A percentile compares a stretch with the other conserved stretches of the same genome.
These are phyloP conservation scores for California macrophylla DNA, from an alignment of 441 rosid species.

Conservation along the genomic window DNA sequence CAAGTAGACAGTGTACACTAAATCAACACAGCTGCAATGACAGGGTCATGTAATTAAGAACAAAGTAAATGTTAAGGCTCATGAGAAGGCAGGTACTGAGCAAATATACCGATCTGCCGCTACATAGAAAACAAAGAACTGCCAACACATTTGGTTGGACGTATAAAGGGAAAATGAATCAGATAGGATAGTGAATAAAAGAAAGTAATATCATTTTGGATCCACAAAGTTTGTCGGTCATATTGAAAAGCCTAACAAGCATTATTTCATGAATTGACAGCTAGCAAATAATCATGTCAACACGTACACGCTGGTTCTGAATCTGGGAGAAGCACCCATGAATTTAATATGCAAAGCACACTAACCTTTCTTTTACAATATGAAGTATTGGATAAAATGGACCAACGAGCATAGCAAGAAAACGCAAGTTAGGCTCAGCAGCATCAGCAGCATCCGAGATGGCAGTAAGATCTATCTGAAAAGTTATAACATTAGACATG, in stretches of 20 bases:
- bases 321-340: neutral
- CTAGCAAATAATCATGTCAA: neutral
- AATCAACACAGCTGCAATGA: neutral
- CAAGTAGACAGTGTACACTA: neutral
- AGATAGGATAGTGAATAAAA: neutral
- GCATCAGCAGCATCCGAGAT: slow-evolving; percentile 56
- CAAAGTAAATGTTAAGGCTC: neutral
- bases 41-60: neutral
- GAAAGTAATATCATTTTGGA: slow-evolving; percentile 8
- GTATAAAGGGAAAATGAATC: neutral
- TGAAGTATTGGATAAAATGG: slow-evolving; percentile 72
- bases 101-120: neutral
- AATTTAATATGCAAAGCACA: slow-evolving; percentile 15
- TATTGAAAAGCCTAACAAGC: slow-evolving; percentile 10
- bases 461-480: slow-evolving; percentile 52
- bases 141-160: neutral
- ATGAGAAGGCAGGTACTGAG: neutral
- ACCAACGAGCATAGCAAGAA: slow-evolving; percentile 73
- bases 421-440: slow-evolving; percentile 47
- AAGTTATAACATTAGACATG: slow-evolving; percentile 3
- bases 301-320: neutral
- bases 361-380: slow-evolving; percentile 61
- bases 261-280: slow-evolving; percentile 1
- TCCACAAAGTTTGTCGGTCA: slow-evolving; percentile 4
- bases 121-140: neutral